Conservation (phyloP, 139 green algal genomes). For the Chloropicon primus region DNA sequence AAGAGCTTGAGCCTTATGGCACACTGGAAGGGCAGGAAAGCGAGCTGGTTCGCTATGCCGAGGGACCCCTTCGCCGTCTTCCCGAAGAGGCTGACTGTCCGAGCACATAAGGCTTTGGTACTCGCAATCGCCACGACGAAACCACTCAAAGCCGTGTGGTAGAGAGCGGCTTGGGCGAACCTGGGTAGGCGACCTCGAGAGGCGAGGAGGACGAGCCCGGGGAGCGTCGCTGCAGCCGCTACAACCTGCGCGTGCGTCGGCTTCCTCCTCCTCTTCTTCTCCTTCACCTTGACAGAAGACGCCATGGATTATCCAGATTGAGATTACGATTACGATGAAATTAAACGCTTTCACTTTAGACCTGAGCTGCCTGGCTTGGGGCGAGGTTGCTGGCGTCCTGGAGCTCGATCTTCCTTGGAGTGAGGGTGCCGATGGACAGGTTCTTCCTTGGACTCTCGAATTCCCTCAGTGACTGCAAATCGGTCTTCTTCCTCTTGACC, state of each 20-base stretch:
- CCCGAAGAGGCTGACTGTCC: background rate
- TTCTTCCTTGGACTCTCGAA: background rate
- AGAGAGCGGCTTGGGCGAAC: background rate
- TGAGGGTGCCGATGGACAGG: background rate
- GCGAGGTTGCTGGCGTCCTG: background rate
- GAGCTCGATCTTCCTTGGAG: background rate
- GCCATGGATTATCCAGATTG: too few relatives aligned
- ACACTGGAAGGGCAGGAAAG: background rate
- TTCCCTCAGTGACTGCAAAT: background rate
- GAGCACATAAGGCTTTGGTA: background rate
- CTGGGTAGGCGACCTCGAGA: background rate
- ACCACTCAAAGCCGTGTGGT: background rate
- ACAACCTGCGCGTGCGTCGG: background rate
- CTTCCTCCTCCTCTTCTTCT: background rate
- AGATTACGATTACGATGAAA: too few relatives aligned
- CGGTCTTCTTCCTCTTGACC: background rate
- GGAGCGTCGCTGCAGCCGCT: background rate
- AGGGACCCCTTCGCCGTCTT: background rate
- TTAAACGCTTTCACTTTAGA: too few relatives aligned
- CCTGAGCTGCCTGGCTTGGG: too few relatives aligned
- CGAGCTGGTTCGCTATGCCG: background rate
- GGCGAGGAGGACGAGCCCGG: background rate
- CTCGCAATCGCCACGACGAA: background rate
- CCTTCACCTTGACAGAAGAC: background rate
- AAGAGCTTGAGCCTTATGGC: background rate